Conservation (phyloP, 1,284 basidiomycete genomes). For the Naganishia sp. region DNA sequence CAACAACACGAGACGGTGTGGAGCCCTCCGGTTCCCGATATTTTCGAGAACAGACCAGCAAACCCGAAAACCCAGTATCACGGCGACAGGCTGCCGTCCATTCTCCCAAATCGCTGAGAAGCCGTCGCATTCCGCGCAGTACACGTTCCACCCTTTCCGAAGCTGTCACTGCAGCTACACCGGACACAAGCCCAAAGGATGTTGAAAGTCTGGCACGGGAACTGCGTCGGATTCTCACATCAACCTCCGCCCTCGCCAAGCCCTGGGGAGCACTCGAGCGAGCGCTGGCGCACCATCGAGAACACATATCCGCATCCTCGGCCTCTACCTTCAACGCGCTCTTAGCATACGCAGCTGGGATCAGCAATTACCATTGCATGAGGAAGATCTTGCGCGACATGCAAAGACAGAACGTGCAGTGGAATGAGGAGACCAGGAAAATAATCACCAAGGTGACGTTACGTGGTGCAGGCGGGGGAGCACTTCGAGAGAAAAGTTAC, state of each 20-base stretch:
- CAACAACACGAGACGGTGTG: background rate
- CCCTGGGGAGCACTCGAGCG: conserved; percentile 7
- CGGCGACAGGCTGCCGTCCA: no score
- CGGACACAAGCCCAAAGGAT: background rate
- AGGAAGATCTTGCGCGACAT: conserved; percentile 15
- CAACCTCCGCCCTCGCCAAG: conserved; percentile 6
- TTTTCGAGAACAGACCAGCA: no score
- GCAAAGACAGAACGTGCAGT: conserved; percentile 19
- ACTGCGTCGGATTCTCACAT: background rate
- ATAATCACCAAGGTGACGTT: conserved; percentile 13
- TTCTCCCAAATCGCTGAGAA: no score
- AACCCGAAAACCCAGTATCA: no score
- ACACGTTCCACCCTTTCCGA: no score
- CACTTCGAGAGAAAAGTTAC: no score
- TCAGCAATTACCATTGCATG: conserved; percentile 14
- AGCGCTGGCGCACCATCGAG: conserved; percentile 21
- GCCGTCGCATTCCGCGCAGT: no score
- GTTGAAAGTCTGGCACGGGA: background rate
- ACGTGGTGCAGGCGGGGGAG: background rate
- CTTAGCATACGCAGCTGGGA: conserved; percentile 10
- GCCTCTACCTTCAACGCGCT: conserved; percentile 12
- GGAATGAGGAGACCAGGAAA: conserved; percentile 5
- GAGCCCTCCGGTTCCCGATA: no score
- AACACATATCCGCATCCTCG: conserved; percentile 2
- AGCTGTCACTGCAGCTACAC: no score